phyloP scores from a whole-genome alignment of 306 rosid genomes.

The Fragaria ananassa region DNA sequence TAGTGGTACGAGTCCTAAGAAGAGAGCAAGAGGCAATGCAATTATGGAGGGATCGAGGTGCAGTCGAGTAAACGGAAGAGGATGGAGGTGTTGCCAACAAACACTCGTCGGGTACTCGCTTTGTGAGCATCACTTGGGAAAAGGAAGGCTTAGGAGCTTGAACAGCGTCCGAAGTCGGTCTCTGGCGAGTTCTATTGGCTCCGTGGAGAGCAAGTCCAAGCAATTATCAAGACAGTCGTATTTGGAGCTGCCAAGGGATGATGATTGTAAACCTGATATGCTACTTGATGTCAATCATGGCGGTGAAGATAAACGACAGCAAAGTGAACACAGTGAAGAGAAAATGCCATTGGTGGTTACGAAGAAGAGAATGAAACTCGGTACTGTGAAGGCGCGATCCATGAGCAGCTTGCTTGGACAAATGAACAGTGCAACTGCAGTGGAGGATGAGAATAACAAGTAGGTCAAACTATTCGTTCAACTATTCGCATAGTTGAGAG shows the following conservation, averaged over 20 bases:
- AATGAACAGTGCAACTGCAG: constrained; percentile 32
- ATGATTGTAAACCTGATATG: constrained; percentile 3
- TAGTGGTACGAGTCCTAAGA: constrained; percentile 22
- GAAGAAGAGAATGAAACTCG: constrained; percentile 55
- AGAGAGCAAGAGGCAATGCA: constrained; percentile 45
- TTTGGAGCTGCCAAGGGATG: neutral
- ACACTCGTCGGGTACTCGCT: constrained; percentile 96
- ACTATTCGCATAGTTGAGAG: constrained; percentile 6
- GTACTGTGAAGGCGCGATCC: constrained; percentile 82
- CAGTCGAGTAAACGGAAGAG: constrained; percentile 98
- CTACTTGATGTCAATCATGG: neutral
- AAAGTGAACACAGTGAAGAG: neutral
- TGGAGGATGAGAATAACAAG: constrained; percentile 7
- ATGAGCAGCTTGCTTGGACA: constrained; percentile 89
- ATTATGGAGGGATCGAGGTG: constrained; percentile 96
- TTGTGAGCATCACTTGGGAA: constrained; percentile 95
- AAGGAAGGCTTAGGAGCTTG: constrained; percentile 86
- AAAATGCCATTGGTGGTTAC: constrained; percentile 16
- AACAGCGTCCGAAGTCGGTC: constrained; percentile 68
- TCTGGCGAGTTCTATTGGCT: neutral
- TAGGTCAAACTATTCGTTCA: constrained; percentile 17
- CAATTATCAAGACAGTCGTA: neutral
- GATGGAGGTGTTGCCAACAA: constrained; percentile 93
- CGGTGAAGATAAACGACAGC: neutral
- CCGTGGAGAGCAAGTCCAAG: neutral